A percentile compares a stretch with the other conserved stretches of the same genome.
phyloP scores from a whole-genome alignment of 2,329 filamentous ascomycete species.

The Sarocladium brachiariae region DNA sequence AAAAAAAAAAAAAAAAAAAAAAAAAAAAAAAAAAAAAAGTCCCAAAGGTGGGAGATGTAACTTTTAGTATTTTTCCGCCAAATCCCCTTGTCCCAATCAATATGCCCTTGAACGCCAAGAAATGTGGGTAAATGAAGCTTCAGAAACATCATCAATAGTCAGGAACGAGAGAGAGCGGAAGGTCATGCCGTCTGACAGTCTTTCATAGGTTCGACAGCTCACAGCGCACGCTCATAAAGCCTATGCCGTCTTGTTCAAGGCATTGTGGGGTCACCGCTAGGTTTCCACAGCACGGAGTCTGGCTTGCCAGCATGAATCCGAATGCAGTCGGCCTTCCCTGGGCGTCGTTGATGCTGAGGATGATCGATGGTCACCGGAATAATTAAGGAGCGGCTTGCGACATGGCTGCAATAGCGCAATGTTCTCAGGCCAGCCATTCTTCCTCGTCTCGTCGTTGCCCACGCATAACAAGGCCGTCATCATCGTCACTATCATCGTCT shows the following conservation, averaged over 20 bases:
- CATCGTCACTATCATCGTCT: slow-evolving; percentile 43
- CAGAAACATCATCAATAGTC: not conserved
- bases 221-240: too few relatives aligned
- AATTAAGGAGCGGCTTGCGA: not conserved
- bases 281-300: too few relatives aligned
- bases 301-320: too few relatives aligned
- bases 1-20: too few relatives aligned
- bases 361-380: too few relatives aligned
- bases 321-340: too few relatives aligned
- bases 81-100: not conserved
- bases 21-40: not conserved
- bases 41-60: not conserved
- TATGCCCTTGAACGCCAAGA: slow-evolving; percentile 5
- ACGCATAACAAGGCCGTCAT: slow-evolving; percentile 53
- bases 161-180: not conserved
- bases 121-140: not conserved
- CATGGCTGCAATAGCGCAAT: not conserved
- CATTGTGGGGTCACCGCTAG: too few relatives aligned
- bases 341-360: too few relatives aligned
- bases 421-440: slow-evolving; percentile 46
- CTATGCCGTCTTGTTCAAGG: too few relatives aligned
- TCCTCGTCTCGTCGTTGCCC: slow-evolving; percentile 50
- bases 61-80: not conserved
- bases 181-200: too few relatives aligned
- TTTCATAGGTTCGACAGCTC: too few relatives aligned